Evolutionary conservation across 495 filamentous ascomycete species (phyloP).

Genomic region (Copromyces sp.): DNA sequence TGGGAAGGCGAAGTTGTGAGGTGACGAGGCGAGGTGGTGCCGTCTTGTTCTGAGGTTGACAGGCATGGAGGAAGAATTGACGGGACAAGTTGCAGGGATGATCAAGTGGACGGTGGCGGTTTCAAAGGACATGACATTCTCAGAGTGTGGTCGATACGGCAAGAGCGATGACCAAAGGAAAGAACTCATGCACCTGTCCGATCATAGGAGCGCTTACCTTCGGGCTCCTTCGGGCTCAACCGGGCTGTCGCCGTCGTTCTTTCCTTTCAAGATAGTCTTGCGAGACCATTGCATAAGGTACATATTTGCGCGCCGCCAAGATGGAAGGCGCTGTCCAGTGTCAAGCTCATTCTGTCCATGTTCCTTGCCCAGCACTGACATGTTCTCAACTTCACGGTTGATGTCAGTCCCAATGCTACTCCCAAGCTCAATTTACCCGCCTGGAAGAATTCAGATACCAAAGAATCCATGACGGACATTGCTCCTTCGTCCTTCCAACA

Average conservation of each 20-base stretch:
- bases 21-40: too few relatives aligned
- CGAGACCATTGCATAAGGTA: background rate
- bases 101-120: background rate
- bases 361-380: background rate
- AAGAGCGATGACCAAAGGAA: too few relatives aligned
- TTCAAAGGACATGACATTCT: fast-evolving
- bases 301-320: background rate
- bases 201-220: background rate
- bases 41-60: too few relatives aligned
- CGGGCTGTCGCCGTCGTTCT: background rate
- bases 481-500: background rate
- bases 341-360: background rate
- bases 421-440: background rate
- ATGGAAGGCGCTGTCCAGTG: background rate
- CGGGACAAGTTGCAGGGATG: too few relatives aligned
- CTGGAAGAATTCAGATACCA: background rate
- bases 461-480: background rate
- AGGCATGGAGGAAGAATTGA: too few relatives aligned
- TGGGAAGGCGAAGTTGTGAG: background rate
- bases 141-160: too few relatives aligned
- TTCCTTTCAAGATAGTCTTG: background rate
- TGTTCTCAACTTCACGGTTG: background rate
- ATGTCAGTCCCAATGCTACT: background rate
- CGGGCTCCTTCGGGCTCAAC: background rate
- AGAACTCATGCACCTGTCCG: background rate